These are phyloP conservation scores for Alternaria atra DNA, from an alignment of 2,329 filamentous ascomycete species.

Conservation along the genomic window DNA sequence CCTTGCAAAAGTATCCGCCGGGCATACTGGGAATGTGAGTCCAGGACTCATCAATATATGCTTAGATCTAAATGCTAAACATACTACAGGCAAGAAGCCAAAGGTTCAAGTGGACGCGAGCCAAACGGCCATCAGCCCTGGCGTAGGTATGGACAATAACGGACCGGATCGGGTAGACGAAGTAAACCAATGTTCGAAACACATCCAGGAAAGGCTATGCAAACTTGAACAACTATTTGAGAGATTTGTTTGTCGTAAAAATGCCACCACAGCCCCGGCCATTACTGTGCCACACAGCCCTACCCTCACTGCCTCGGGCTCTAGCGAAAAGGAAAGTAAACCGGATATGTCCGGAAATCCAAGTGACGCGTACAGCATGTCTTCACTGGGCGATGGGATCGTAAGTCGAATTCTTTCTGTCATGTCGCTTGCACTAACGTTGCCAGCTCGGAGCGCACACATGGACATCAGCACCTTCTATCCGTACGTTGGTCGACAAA, in stretches of 20 bases:
- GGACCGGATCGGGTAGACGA: constrained; percentile 27
- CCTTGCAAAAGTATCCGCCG: constrained; percentile 38
- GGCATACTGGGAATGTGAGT: constrained; percentile 50
- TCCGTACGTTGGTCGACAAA: constrained; percentile 35
- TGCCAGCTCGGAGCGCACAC: constrained; percentile 39
- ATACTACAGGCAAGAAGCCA: constrained; percentile 42
- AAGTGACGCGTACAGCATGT: constrained; percentile 37
- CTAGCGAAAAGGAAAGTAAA: constrained; percentile 33
- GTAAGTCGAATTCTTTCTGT: constrained; percentile 28
- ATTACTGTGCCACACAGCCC: constrained; percentile 27
- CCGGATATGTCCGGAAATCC: constrained; percentile 30
- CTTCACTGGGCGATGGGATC: constrained; percentile 42
- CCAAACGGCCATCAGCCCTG: constrained; percentile 24
- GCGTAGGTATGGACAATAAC: constrained; percentile 21
- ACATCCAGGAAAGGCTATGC: constrained; percentile 44
- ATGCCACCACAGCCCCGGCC: constrained; percentile 16
- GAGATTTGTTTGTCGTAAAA: constrained; percentile 47
- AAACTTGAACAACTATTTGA: constrained; percentile 50
- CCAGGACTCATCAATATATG: background rate
- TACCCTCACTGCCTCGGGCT: constrained; percentile 26
- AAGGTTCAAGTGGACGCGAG: constrained; percentile 30
- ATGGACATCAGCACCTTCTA: constrained; percentile 45
- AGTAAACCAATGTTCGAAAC: constrained; percentile 35
- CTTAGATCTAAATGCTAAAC: constrained; percentile 18
- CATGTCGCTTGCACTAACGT: constrained; percentile 18